Conservation (phyloP, 2,329 filamentous ascomycete genomes). For the Penicillium sp. region DNA sequence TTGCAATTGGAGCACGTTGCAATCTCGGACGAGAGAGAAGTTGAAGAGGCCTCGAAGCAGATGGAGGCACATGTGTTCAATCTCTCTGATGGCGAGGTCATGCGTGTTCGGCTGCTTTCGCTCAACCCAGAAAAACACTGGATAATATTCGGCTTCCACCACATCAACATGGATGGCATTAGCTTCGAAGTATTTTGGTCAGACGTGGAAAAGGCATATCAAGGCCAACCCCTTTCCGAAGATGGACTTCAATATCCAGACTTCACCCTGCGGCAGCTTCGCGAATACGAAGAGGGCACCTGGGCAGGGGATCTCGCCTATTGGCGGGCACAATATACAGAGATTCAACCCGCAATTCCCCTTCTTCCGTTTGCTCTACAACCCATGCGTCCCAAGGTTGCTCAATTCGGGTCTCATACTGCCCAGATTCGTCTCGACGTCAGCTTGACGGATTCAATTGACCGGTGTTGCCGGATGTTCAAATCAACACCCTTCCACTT, state of each 20-base stretch:
- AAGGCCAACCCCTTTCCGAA: slow-evolving; percentile 20
- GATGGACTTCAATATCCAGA: slow-evolving; percentile 34
- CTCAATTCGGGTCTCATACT: slow-evolving; percentile 11
- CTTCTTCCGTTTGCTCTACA: slow-evolving; percentile 16
- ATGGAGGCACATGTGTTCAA: slow-evolving; percentile 36
- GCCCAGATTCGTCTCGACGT: slow-evolving; percentile 5
- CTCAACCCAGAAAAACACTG: slow-evolving; percentile 29
- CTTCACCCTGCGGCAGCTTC: slow-evolving; percentile 32
- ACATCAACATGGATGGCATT: slow-evolving; percentile 52
- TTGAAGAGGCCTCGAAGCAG: slow-evolving; percentile 17
- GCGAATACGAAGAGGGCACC: slow-evolving; percentile 24
- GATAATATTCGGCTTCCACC: slow-evolving; percentile 47
- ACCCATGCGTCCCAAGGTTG: slow-evolving; percentile 4
- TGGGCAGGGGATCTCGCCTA: slow-evolving; percentile 24
- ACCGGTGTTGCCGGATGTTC: slow-evolving; percentile 16
- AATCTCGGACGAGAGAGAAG: slow-evolving; percentile 15
- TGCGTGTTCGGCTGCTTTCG: slow-evolving; percentile 17
- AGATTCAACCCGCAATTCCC: slow-evolving; percentile 9
- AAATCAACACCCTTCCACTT: slow-evolving; percentile 47
- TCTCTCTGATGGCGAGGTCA: slow-evolving; percentile 34
- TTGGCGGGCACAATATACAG: slow-evolving; percentile 14
- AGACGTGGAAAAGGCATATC: slow-evolving; percentile 47
- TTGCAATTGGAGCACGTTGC: slow-evolving; percentile 26
- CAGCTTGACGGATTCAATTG: slow-evolving; percentile 6
- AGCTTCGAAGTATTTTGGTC: slow-evolving; percentile 44